A percentile compares a stretch with the other conserved stretches of the same genome.
Conservation (phyloP, 345 rosid species). For the Rhodamnia argentea region DNA sequence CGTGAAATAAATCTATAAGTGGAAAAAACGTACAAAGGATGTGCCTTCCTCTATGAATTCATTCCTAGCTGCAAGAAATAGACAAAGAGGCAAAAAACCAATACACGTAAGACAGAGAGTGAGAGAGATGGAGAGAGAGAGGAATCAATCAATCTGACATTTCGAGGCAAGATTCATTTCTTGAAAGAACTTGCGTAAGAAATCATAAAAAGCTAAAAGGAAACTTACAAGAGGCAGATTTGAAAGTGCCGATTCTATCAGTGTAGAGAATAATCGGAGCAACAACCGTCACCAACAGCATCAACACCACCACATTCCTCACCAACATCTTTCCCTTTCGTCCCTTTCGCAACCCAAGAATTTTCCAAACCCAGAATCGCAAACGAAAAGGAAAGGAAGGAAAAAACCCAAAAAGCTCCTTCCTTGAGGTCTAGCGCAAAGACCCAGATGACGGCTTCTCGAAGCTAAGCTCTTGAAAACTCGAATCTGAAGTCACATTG, state of each 20-base stretch:
- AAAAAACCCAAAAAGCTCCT: background rate
- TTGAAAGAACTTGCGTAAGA: background rate
- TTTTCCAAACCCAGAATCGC: background rate
- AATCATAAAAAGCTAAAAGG: background rate
- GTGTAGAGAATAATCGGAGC: constrained; percentile 72
- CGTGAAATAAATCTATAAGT: background rate
- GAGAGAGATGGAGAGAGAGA: background rate
- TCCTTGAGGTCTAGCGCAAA: background rate
- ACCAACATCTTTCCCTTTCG: constrained; percentile 30
- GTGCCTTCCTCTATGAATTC: constrained; percentile 65
- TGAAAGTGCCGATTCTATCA: constrained; percentile 41
- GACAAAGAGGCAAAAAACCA: background rate
- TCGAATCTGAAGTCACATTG: background rate
- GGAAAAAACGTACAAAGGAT: constrained; percentile 34
- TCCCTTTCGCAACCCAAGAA: background rate
- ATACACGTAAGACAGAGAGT: background rate
- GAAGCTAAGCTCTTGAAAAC: background rate
- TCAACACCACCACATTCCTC: constrained; percentile 50
- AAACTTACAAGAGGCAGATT: constrained; percentile 29
- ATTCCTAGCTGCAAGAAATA: constrained; percentile 38
- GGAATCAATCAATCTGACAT: background rate
- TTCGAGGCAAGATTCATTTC: background rate
- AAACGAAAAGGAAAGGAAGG: background rate
- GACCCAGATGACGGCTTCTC: background rate
- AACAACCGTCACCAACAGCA: constrained; percentile 57